phyloP scores from a whole-genome alignment of 2,329 filamentous ascomycete species.

The Pseudogymnoascus sp. region DNA sequence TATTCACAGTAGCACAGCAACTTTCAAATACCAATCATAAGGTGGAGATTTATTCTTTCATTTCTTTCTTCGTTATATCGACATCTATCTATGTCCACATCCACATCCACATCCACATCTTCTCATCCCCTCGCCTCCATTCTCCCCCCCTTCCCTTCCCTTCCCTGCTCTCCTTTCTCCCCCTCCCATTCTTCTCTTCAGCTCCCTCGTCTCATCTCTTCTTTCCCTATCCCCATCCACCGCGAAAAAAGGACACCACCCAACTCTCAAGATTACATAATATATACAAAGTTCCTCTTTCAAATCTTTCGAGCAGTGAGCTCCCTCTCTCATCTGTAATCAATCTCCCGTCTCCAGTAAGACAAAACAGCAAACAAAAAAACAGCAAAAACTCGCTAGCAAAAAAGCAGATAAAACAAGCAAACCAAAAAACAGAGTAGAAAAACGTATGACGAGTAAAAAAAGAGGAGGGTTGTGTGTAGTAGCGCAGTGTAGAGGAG shows the following conservation, averaged over 20 bases:
- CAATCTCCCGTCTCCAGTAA: neutral
- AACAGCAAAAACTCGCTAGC: slow-evolving; percentile 1
- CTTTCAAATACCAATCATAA: neutral
- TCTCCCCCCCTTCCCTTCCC: neutral
- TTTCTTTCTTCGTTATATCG: neutral
- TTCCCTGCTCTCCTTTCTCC: neutral
- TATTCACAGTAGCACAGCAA: too few relatives aligned
- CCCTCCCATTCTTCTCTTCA: neutral
- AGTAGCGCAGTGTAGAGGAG: neutral
- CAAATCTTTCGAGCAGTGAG: slow-evolving; percentile 5
- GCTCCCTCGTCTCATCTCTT: neutral
- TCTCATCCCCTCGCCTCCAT: neutral
- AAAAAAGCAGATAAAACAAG: neutral
- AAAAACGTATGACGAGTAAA: neutral
- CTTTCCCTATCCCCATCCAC: neutral
- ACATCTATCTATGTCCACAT: neutral
- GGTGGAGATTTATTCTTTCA: neutral
- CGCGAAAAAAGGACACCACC: neutral
- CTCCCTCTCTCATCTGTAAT: neutral
- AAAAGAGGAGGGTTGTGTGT: neutral
- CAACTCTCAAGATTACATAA: slow-evolving; percentile 7
- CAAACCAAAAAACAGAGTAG: neutral
- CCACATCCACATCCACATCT: neutral
- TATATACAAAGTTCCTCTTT: neutral
- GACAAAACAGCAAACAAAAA: too few relatives aligned